phyloP scores from a whole-genome alignment of 306 rosid species.

The Citrullus colocynthis region DNA sequence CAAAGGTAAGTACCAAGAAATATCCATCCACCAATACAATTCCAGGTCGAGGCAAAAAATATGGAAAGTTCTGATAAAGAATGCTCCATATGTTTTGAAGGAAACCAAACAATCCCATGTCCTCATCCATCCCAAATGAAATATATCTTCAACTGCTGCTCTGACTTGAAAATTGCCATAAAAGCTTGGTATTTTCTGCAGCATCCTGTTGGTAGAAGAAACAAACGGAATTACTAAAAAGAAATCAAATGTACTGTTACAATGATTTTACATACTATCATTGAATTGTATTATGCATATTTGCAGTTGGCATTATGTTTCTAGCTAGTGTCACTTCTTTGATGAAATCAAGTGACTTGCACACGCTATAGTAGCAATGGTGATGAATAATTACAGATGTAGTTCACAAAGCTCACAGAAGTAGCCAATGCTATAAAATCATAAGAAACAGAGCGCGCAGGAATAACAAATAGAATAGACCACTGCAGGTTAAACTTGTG shows the following conservation, averaged over 20 bases:
- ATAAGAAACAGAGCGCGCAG: not conserved
- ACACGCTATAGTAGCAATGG: not conserved
- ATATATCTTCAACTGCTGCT: not conserved
- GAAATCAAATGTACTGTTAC: not conserved
- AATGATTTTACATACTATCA: not conserved
- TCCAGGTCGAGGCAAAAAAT: not conserved
- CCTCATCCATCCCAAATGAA: not conserved
- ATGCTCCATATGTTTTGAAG: not conserved
- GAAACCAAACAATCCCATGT: not conserved
- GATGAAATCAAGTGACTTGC: not conserved
- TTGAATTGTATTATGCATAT: not conserved
- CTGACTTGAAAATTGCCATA: not conserved
- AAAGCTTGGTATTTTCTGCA: not conserved
- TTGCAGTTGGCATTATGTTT: not conserved
- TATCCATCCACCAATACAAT: not conserved
- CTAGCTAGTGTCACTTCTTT: not conserved
- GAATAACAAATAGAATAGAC: not conserved
- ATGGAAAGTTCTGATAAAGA: slow-evolving; percentile 3
- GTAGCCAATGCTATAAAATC: not conserved
- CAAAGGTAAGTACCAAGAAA: not conserved
- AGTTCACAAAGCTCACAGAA: not conserved
- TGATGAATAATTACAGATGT: not conserved
- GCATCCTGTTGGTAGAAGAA: not conserved
- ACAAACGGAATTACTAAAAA: not conserved
- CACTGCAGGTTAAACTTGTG: not conserved